phyloP scores from a whole-genome alignment of 139 green algal species.

The Chlamydomonas sp. region DNA sequence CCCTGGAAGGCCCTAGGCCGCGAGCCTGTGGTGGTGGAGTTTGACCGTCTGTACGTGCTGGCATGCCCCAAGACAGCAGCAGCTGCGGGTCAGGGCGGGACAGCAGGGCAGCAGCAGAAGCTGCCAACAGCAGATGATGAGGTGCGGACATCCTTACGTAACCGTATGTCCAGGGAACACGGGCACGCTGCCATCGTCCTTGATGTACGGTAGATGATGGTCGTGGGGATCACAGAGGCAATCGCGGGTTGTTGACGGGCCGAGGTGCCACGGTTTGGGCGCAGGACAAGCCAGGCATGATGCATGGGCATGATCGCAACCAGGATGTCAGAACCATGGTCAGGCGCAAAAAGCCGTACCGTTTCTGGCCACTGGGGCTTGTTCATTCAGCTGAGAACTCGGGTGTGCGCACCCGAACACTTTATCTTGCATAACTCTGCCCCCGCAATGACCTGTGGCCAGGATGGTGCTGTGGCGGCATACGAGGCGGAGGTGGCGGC shows the following conservation, averaged over 20 bases:
- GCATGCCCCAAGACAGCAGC: slow-evolving; percentile 63
- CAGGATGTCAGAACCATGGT: no score
- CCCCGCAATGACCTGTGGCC: neutral
- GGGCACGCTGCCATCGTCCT: no score
- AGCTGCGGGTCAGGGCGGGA: neutral
- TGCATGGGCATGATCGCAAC: no score
- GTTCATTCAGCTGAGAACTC: no score
- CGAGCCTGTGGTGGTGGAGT: slow-evolving; percentile 90
- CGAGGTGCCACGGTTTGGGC: no score
- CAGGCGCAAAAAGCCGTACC: no score
- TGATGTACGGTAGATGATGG: no score
- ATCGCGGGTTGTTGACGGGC: no score
- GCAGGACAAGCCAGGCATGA: no score
- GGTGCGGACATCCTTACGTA: neutral
- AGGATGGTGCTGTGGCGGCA: neutral
- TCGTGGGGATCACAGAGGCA: no score
- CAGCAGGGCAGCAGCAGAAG: neutral
- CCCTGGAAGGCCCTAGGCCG: slow-evolving; percentile 91
- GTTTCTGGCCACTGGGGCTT: no score
- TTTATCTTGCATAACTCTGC: neutral
- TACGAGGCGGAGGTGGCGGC: slow-evolving; percentile 25
- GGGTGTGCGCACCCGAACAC: no score
- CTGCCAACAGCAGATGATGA: neutral
- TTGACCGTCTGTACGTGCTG: slow-evolving; percentile 95
- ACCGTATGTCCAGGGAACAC: neutral